Percentiles rank a stretch among this genome's conserved stretches.
Evolutionary conservation across 1,284 basidiomycete genomes (phyloP).

Genomic region (Retiboletus flavoniger): DNA sequence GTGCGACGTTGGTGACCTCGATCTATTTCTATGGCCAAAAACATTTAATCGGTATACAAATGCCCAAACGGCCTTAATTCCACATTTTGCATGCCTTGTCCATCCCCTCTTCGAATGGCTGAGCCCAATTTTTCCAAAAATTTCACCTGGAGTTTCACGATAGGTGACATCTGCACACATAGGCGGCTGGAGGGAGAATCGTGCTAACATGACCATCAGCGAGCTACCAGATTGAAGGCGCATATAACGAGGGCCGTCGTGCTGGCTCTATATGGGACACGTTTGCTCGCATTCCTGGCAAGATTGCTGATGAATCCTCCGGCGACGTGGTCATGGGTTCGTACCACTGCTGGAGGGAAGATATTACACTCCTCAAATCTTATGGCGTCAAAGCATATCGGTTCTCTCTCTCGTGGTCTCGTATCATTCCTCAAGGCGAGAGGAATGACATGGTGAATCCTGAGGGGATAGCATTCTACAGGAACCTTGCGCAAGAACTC

Average conservation of each 20-base stretch:
- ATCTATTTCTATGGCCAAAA: not conserved
- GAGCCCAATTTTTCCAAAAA: constrained; percentile 1
- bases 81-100: not conserved
- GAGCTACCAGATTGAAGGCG: constrained; percentile 69
- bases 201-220: constrained; percentile 35
- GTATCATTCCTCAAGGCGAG: constrained; percentile 43
- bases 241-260: constrained; percentile 53
- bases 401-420: constrained; percentile 47
- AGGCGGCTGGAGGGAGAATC: not conserved
- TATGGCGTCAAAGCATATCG: constrained; percentile 41
- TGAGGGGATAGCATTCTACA: constrained; percentile 41
- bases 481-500: constrained; percentile 39
- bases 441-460: constrained; percentile 43
- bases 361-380: constrained; percentile 41
- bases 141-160: constrained; percentile 8
- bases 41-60: not conserved
- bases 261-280: constrained; percentile 74
- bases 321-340: constrained; percentile 42
- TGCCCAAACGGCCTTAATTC: not conserved
- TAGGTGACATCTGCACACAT: not conserved
- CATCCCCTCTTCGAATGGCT: not conserved
- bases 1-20: not conserved
- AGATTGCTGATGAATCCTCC: constrained; percentile 44
- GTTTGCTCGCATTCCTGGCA: constrained; percentile 65
- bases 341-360: constrained; percentile 40